Percentiles rank a stretch among this genome's conserved stretches.
Conservation (phyloP, 495 filamentous ascomycete genomes). For the Bacidia rubella region DNA sequence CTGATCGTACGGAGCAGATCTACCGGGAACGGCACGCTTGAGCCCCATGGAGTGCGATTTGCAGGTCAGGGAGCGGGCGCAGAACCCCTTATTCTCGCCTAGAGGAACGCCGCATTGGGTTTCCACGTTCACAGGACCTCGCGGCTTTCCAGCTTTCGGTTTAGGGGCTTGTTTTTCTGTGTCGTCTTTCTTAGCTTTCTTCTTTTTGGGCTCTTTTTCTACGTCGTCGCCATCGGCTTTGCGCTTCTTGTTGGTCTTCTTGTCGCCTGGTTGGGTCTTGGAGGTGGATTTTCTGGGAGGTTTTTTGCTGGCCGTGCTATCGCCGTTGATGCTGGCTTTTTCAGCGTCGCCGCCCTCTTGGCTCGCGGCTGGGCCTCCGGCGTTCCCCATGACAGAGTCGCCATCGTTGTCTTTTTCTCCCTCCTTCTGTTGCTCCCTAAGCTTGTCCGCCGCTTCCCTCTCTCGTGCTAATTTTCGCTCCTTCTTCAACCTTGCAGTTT, state of each 20-base stretch:
- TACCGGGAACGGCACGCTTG: slow-evolving; percentile 78
- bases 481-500: slow-evolving; percentile 65
- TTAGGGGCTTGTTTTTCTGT: slow-evolving; percentile 85
- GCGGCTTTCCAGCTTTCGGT: slow-evolving; percentile 72
- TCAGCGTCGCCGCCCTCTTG: slow-evolving; percentile 24
- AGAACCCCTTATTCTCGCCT: slow-evolving; percentile 68
- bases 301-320: slow-evolving; percentile 29
- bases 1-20: slow-evolving; percentile 90
- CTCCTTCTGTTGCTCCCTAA: slow-evolving; percentile 31
- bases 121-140: slow-evolving; percentile 94
- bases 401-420: slow-evolving; percentile 35
- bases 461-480: slow-evolving; percentile 63
- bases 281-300: slow-evolving; percentile 58
- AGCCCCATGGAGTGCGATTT: slow-evolving; percentile 96
- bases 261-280: slow-evolving; percentile 31
- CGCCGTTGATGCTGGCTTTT: slow-evolving; percentile 19
- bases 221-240: slow-evolving; percentile 70
- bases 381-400: slow-evolving; percentile 39
- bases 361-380: slow-evolving; percentile 25
- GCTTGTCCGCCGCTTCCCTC: slow-evolving; percentile 47
- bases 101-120: slow-evolving; percentile 89
- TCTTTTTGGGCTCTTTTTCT: slow-evolving; percentile 55
- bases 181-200: slow-evolving; percentile 93
- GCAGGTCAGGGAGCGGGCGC: slow-evolving; percentile 84
- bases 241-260: slow-evolving; percentile 72